Percentiles rank a stretch among this genome's conserved stretches.
Conservation (phyloP, 2,329 filamentous ascomycete species). For the Magnaporthales sp. region DNA sequence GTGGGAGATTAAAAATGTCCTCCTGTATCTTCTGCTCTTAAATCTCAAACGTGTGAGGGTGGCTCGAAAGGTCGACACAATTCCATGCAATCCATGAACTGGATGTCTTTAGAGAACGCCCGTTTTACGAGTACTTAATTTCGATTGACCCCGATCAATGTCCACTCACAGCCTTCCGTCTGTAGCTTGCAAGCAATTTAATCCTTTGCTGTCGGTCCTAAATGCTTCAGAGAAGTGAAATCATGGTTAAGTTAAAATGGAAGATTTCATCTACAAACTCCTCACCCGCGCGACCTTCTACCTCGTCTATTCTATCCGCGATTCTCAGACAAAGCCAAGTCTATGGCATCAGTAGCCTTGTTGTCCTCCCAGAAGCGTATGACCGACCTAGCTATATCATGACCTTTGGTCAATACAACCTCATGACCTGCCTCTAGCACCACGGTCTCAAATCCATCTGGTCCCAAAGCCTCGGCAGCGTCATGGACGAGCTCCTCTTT, state of each 20-base stretch:
- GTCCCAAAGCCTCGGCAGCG: conserved; percentile 36
- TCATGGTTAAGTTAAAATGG: too few relatives aligned
- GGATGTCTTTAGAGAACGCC: too few relatives aligned
- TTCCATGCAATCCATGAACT: conserved; percentile 5
- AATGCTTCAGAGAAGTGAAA: neutral
- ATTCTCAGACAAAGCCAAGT: neutral
- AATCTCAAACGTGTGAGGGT: conserved; percentile 59
- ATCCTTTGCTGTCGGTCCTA: neutral
- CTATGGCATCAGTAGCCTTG: neutral
- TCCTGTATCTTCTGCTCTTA: conserved; percentile 86
- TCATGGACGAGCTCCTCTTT: conserved; percentile 56
- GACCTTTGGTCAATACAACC: conserved; percentile 6
- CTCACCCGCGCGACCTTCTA: neutral
- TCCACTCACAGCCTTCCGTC: neutral
- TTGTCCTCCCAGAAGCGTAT: neutral
- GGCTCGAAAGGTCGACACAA: conserved; percentile 79
- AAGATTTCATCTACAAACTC: too few relatives aligned
- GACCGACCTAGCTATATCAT: conserved; percentile 3
- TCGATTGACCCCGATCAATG: neutral
- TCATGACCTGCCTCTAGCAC: conserved; percentile 20
- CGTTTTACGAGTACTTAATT: too few relatives aligned
- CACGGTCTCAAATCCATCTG: conserved; percentile 30
- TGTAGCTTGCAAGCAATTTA: neutral
- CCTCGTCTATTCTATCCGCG: neutral
- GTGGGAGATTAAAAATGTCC: conserved; percentile 54